phyloP scores from a whole-genome alignment of 2,329 filamentous ascomycete species.

The Pseudopithomyces maydicus region DNA sequence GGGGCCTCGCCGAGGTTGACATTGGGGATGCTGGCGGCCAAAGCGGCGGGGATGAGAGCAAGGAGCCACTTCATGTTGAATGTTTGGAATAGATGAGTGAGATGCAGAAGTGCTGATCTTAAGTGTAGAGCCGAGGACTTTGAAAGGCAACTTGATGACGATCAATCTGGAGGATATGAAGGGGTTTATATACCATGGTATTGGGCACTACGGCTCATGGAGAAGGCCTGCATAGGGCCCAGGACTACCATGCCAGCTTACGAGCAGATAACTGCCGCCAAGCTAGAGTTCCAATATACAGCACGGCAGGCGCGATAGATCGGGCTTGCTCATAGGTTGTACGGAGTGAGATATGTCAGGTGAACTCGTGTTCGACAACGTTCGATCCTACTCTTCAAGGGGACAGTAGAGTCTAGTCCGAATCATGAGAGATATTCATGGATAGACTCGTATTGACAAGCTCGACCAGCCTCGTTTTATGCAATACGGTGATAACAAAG shows the following conservation, averaged over 20 bases:
- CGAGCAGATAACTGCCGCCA: constrained; percentile 33
- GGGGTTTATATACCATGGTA: constrained; percentile 38
- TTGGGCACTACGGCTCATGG: constrained; percentile 19
- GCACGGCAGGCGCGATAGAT: constrained; percentile 41
- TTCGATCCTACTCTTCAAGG: constrained; percentile 14
- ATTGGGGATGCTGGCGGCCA: constrained; percentile 28
- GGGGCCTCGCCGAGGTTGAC: constrained; percentile 33
- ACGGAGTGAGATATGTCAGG: constrained; percentile 23
- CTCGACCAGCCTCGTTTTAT: constrained; percentile 14
- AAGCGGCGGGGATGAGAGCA: constrained; percentile 39
- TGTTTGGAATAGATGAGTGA: constrained; percentile 17
- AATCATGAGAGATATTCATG: constrained; percentile 20
- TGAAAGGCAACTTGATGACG: constrained; percentile 35
- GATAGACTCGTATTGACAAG: constrained; percentile 17
- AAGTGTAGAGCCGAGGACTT: constrained; percentile 23
- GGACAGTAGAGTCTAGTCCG: constrained; percentile 16
- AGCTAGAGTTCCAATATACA: constrained; percentile 38
- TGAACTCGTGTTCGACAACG: constrained; percentile 36
- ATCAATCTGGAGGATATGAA: constrained; percentile 32
- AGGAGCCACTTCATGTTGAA: constrained; percentile 46
- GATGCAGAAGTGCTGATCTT: constrained; percentile 21
- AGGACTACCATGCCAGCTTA: constrained; percentile 18
- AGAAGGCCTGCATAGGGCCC: constrained; percentile 10
- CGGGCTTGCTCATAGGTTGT: constrained; percentile 33
- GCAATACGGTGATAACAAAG: constrained; percentile 12